phyloP scores from a whole-genome alignment of 2,329 filamentous ascomycete species.

The Ceratocystis huliohia region DNA sequence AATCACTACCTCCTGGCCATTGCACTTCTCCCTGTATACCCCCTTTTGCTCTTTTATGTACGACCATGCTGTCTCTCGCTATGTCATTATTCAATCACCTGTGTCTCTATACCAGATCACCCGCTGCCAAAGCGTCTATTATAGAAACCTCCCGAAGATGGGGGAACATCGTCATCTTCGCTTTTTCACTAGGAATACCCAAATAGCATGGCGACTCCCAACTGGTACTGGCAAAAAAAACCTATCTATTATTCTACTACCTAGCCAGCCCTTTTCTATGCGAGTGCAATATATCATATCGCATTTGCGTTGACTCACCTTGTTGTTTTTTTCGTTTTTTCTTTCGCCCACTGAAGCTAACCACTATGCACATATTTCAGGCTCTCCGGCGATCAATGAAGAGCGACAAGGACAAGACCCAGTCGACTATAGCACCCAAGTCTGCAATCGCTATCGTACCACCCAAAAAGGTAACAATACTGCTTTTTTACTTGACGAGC shows the following conservation, averaged over 20 bases:
- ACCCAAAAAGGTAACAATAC: slow-evolving; percentile 70
- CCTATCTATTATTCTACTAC: not conserved
- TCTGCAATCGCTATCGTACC: slow-evolving; percentile 79
- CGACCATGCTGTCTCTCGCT: not conserved
- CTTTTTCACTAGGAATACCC: not conserved
- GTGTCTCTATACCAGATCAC: not conserved
- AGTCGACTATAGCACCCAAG: slow-evolving; percentile 69
- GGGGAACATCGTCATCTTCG: not conserved
- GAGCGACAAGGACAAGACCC: slow-evolving; percentile 67
- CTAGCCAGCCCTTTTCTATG: not conserved
- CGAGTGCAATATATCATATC: not conserved
- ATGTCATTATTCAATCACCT: not conserved
- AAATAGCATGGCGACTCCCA: not conserved
- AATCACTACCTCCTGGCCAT: not conserved
- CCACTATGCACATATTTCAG: slow-evolving; percentile 39
- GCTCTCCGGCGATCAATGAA: slow-evolving; percentile 81
- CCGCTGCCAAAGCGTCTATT: slow-evolving; percentile 2
- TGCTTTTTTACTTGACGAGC: not conserved
- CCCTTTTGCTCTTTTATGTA: not conserved
- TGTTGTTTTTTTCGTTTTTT: not conserved
- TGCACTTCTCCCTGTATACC: not conserved
- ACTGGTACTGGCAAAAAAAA: not conserved
- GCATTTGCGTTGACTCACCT: not conserved
- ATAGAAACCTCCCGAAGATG: not conserved
- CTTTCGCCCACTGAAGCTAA: slow-evolving; percentile 28